Evolutionary conservation across 2,329 filamentous ascomycete species (phyloP).

Genomic region (Neofusicoccum sp.): DNA sequence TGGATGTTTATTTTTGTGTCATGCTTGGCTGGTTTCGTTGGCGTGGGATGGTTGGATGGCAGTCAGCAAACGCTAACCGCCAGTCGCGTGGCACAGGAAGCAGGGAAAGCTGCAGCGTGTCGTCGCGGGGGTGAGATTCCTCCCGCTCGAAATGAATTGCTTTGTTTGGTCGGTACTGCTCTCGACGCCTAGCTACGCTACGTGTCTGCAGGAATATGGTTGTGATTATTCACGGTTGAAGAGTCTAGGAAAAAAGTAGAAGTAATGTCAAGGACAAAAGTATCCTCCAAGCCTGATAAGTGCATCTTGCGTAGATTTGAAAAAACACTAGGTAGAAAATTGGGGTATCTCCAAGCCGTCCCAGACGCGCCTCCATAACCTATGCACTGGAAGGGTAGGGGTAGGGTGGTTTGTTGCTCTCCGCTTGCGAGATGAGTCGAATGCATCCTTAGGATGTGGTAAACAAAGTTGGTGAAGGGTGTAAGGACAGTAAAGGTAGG

Average conservation of each 20-base stretch:
- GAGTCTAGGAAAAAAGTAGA: constrained; percentile 2
- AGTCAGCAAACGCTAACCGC: neutral
- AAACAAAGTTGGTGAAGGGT: neutral
- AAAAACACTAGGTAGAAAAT: constrained; percentile 17
- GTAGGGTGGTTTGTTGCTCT: constrained; percentile 9
- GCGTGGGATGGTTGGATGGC: neutral
- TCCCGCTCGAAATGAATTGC: neutral
- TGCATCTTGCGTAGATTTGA: constrained; percentile 20
- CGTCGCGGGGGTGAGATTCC: neutral
- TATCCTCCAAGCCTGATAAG: constrained; percentile 5
- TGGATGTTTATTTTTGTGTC: neutral
- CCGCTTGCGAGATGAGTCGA: constrained; percentile 16
- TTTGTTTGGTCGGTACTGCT: neutral
- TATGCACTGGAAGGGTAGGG: constrained; percentile 8
- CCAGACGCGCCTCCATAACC: constrained; percentile 17
- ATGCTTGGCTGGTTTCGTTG: neutral
- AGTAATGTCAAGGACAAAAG: constrained; percentile 3
- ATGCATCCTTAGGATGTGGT: neutral
- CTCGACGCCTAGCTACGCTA: neutral
- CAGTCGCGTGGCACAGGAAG: neutral
- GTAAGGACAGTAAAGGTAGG: constrained; percentile 10
- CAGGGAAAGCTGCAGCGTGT: neutral
- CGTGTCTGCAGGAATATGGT: neutral
- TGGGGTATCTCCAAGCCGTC: constrained; percentile 21
- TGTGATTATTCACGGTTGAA: neutral